Evolutionary conservation across 2,329 filamentous ascomycete species (phyloP).

Genomic region (Arthroderma sp.): DNA sequence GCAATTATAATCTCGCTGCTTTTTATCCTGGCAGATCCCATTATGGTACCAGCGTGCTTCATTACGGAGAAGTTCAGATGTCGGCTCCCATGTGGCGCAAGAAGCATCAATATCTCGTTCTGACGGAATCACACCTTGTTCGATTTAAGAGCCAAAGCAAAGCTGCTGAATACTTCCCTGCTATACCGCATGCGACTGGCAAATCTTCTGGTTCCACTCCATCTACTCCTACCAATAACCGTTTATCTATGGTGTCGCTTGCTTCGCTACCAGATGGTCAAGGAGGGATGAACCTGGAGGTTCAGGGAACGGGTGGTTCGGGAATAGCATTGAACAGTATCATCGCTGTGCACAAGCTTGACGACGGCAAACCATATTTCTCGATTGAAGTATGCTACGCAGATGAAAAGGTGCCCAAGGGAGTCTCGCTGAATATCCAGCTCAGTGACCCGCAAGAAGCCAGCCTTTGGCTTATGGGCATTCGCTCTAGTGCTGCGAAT

Average conservation of each 20-base stretch:
- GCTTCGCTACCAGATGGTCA: conserved; percentile 50
- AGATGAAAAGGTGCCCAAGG: conserved; percentile 48
- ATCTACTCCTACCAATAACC: conserved; percentile 13
- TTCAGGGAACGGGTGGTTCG: conserved; percentile 38
- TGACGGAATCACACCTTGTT: conserved; percentile 55
- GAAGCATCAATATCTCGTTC: conserved; percentile 59
- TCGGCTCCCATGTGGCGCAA: conserved; percentile 58
- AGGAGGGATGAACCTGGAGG: conserved; percentile 16
- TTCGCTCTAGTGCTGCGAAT: conserved; percentile 47
- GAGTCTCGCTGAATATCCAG: conserved; percentile 51
- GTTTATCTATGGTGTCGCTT: conserved; percentile 47
- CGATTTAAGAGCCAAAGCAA: conserved; percentile 56
- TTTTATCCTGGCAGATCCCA: conserved; percentile 13
- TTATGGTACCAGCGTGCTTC: conserved; percentile 38
- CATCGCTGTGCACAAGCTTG: conserved; percentile 53
- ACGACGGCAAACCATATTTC: conserved; percentile 54
- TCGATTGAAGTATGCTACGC: conserved; percentile 55
- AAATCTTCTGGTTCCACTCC: conserved; percentile 30
- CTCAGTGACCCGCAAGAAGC: conserved; percentile 52
- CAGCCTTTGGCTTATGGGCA: conserved; percentile 50
- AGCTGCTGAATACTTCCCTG: conserved; percentile 50
- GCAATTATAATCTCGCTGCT: too few relatives aligned
- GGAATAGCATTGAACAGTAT: conserved; percentile 51
- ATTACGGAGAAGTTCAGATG: conserved; percentile 58
- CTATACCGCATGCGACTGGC: conserved; percentile 30